Percentiles rank a stretch among this genome's conserved stretches.
Evolutionary conservation across 2,329 filamentous ascomycete genomes (phyloP).

Genomic region (Chaetomium globosum): DNA sequence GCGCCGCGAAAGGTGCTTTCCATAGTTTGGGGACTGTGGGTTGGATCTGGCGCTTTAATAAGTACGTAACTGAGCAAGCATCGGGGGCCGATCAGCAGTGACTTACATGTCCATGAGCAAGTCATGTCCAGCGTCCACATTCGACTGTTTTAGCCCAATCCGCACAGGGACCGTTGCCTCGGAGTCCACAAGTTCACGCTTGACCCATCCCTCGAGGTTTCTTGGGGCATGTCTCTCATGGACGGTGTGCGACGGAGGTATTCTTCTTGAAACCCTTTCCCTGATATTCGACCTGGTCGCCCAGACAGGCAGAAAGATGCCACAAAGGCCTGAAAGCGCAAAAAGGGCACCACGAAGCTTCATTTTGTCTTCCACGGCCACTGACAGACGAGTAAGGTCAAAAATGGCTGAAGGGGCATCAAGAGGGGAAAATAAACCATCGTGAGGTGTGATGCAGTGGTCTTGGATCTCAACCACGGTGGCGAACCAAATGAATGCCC

Average conservation of each 20-base stretch:
- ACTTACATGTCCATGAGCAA: slow-evolving; percentile 42
- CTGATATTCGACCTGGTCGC: not conserved
- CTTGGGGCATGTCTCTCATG: slow-evolving; percentile 27
- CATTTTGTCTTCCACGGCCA: slow-evolving; percentile 1
- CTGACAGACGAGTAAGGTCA: not conserved
- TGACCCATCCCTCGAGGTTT: slow-evolving; percentile 30
- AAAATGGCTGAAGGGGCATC: not conserved
- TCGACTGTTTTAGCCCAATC: slow-evolving; percentile 42
- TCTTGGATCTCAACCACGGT: slow-evolving; percentile 17
- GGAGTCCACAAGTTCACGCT: slow-evolving; percentile 24
- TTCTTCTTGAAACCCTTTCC: not conserved
- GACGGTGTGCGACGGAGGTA: slow-evolving; percentile 21
- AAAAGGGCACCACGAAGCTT: slow-evolving; percentile 11
- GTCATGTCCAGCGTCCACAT: slow-evolving; percentile 40
- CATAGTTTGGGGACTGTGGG: slow-evolving; percentile 43
- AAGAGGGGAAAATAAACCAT: not conserved
- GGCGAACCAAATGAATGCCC: slow-evolving; percentile 6
- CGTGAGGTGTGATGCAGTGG: not conserved
- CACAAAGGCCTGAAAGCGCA: slow-evolving; percentile 6
- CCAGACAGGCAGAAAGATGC: slow-evolving; percentile 8
- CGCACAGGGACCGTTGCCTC: slow-evolving; percentile 39
- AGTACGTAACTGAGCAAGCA: not conserved
- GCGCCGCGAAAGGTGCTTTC: slow-evolving; percentile 45
- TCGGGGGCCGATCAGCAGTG: not conserved
- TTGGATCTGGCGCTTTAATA: slow-evolving; percentile 39